A percentile compares a stretch with the other conserved stretches of the same genome.
Evolutionary conservation across 495 filamentous ascomycete species (phyloP).

Genomic region (Aspergillus ostianus): DNA sequence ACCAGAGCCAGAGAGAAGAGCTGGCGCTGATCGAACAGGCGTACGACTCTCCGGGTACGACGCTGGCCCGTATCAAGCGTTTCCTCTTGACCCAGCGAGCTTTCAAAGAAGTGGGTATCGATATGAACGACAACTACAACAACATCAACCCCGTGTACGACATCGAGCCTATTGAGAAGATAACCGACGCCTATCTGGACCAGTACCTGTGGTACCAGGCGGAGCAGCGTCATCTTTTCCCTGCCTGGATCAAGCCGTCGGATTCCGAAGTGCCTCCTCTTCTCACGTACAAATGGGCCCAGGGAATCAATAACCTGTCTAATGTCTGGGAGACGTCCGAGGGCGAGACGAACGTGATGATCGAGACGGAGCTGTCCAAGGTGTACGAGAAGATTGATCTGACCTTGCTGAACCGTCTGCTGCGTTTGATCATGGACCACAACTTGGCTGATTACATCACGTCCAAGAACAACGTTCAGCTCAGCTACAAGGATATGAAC

Average conservation of each 20-base stretch:
- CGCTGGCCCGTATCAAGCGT: constrained; percentile 93
- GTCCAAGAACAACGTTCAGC: constrained; percentile 98
- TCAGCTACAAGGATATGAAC: constrained; percentile 99
- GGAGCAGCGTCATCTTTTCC: constrained; percentile 96
- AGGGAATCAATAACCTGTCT: constrained; percentile 98
- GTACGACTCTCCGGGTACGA: constrained; percentile 96
- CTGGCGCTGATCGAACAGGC: constrained; percentile 97
- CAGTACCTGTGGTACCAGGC: constrained; percentile 99
- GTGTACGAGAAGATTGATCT: constrained; percentile 99
- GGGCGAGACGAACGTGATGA: constrained; percentile 98
- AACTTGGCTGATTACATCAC: constrained; percentile 99
- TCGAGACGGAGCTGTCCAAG: constrained; percentile 96
- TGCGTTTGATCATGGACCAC: constrained; percentile 98
- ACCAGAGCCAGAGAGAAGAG: constrained; percentile 97
- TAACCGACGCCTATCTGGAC: constrained; percentile 98
- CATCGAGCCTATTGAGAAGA: constrained; percentile 99
- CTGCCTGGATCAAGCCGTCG: constrained; percentile 98
- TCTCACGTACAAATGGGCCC: constrained; percentile 97
- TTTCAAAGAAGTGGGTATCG: constrained; percentile 99
- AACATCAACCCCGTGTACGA: constrained; percentile 99
- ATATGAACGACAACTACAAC: constrained; percentile 99
- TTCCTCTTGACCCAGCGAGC: constrained; percentile 95
- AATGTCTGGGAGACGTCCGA: constrained; percentile 95
- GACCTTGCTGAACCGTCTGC: constrained; percentile 87
- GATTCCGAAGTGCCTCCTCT: constrained; percentile 98